Evolutionary conservation across 345 rosid genomes (phyloP), one percentile per base, ranked within the genome.

Genomic region (Trapa incisa): DNA sequence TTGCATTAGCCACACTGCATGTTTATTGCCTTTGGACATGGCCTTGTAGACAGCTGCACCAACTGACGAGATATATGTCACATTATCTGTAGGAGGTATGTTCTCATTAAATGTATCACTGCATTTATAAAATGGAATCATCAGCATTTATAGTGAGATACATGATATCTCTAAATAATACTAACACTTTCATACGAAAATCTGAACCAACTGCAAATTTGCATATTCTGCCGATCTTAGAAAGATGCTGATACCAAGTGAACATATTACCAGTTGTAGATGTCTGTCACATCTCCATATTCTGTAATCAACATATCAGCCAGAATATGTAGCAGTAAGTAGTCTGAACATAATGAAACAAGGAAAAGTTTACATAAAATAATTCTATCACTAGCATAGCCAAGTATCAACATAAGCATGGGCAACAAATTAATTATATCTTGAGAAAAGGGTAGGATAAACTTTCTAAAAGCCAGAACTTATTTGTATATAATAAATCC

Each of bases 1-100:
- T 77, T 93, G 98, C 98, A 93, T 93, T 76, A 93, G 75, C 98
- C 98, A 93, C 70, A 93, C 90, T 72, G 98, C 93, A 77, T 88
- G 78, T 67, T 85, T 79, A 78, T 93, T 90, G 69, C 87, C 98
- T 77, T 75, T 78, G 12, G 90, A 84, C 98, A 93, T 89, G 66
- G 98, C 98, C 80, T 84, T 85, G 75, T 85, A 93, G 48, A 93
- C 92, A 52, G 94, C 94, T 68, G 87, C 82, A 78, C 98, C 98
- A 38, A 89, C 91, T 36, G 84, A 80, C 50, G 89, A 85, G 74
- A 93, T 93, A 69, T 82, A 93, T 62, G 72, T 68, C 67, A 93
- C 69, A 68, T 93, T 91, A 80, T 77, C 82, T 62, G 98, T 89
- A 57, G 98, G 98, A 35, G 97, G 98, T 57, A 81, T 73, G 73